phyloP scores from a whole-genome alignment of 1,284 basidiomycete genomes.

The Cutaneotrichosporon sp. region DNA sequence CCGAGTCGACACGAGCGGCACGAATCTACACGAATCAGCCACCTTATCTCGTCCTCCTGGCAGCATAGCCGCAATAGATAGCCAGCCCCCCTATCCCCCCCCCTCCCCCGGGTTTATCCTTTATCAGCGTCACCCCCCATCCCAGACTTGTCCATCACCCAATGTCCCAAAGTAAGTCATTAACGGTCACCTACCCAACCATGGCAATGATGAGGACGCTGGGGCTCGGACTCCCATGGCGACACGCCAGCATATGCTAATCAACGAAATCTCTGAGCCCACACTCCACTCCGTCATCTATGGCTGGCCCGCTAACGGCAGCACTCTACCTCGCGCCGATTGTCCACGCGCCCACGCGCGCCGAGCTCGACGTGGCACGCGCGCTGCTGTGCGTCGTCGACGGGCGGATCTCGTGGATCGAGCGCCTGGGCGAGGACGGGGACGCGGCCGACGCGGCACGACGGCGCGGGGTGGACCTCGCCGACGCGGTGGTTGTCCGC shows the following conservation, averaged over 20 bases:
- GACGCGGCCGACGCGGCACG: constrained; percentile 38
- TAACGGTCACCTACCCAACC: neutral
- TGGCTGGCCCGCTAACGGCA: neutral
- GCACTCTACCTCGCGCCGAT: constrained; percentile 55
- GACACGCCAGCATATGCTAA: constrained; percentile 16
- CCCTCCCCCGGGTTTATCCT: no score
- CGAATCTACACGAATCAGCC: no score
- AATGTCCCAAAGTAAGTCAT: neutral
- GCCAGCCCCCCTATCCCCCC: no score
- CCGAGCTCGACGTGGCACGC: constrained; percentile 56
- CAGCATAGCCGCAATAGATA: no score
- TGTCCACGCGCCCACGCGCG: constrained; percentile 61
- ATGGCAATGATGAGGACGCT: constrained; percentile 15
- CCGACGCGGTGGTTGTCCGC: constrained; percentile 52
- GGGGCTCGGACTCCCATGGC: constrained; percentile 9
- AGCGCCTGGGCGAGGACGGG: constrained; percentile 37
- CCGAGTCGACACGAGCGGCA: no score
- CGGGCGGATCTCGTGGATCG: constrained; percentile 67
- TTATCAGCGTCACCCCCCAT: no score
- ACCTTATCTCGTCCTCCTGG: no score
- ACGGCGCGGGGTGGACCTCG: constrained; percentile 20
- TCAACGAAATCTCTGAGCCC: constrained; percentile 8
- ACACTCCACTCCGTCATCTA: neutral
- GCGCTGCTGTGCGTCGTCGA: constrained; percentile 60
- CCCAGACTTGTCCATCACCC: neutral